These are phyloP conservation scores for Diaporthe nobilis DNA, from an alignment of 2,329 filamentous ascomycete genomes.

Conservation along the genomic window DNA sequence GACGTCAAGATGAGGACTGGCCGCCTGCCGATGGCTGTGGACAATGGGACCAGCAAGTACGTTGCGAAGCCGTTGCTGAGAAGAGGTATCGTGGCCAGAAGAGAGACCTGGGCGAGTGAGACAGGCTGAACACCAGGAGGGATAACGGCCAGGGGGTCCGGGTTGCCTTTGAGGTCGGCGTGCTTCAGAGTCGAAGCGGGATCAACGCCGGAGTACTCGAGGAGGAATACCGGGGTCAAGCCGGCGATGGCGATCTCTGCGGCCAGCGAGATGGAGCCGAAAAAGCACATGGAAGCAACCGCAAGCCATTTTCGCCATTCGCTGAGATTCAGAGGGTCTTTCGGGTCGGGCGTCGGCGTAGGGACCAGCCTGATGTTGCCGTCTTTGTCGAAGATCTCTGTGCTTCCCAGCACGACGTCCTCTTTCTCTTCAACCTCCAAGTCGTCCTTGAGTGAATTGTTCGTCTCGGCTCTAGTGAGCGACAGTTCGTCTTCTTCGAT, in stretches of 20 bases:
- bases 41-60: slow-evolving; percentile 54
- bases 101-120: slow-evolving; percentile 47
- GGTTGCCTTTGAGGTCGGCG: slow-evolving; percentile 27
- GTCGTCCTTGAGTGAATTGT: slow-evolving; percentile 5
- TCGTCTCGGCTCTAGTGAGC: slow-evolving; percentile 18
- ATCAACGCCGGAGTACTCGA: slow-evolving; percentile 33
- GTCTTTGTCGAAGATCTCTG: slow-evolving; percentile 43
- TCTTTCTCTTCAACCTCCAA: slow-evolving; percentile 10
- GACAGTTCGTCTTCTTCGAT: slow-evolving; percentile 28
- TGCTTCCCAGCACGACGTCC: slow-evolving; percentile 38
- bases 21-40: slow-evolving; percentile 53
- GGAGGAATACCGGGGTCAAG: slow-evolving; percentile 27
- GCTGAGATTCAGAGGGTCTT: slow-evolving; percentile 20
- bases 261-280: slow-evolving; percentile 28
- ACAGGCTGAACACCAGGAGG: slow-evolving; percentile 49
- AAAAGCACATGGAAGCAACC: slow-evolving; percentile 25
- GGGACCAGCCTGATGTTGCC: slow-evolving; percentile 44
- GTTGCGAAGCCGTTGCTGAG: slow-evolving; percentile 53
- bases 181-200: slow-evolving; percentile 18
- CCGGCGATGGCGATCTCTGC: slow-evolving; percentile 35
- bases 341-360: slow-evolving; percentile 30
- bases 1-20: slow-evolving; percentile 53
- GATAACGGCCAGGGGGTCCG: slow-evolving; percentile 47
- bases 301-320: slow-evolving; percentile 33
- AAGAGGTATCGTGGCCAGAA: slow-evolving; percentile 53